Evolutionary conservation across 2,329 filamentous ascomycete genomes (phyloP).

Genomic region (Talaromyces sp.): DNA sequence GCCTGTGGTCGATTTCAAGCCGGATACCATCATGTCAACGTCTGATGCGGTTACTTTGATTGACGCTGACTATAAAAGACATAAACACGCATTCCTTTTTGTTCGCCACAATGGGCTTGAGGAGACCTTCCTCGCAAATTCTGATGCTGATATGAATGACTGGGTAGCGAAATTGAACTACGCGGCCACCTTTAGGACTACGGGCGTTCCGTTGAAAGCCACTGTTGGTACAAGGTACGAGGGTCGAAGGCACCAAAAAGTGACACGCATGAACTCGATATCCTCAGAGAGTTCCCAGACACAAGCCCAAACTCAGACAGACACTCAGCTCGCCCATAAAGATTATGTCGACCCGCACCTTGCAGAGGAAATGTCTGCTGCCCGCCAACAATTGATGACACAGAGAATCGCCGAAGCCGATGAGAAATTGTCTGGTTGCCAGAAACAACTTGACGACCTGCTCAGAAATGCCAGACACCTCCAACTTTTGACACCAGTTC

Average conservation of each 20-base stretch:
- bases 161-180: constrained; percentile 97
- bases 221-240: constrained; percentile 81
- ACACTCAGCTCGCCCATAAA: constrained; percentile 52
- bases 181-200: constrained; percentile 86
- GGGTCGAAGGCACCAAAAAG: constrained; percentile 58
- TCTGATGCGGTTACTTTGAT: constrained; percentile 85
- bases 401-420: constrained; percentile 79
- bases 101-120: constrained; percentile 81
- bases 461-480: constrained; percentile 87
- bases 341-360: constrained; percentile 66
- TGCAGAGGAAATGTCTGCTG: constrained; percentile 77
- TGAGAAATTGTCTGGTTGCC: constrained; percentile 64
- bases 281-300: constrained; percentile 57
- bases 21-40: constrained; percentile 87
- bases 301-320: constrained; percentile 63
- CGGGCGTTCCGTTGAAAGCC: constrained; percentile 83
- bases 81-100: constrained; percentile 92
- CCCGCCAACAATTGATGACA: constrained; percentile 74
- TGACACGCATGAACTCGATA: constrained; percentile 58
- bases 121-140: constrained; percentile 85
- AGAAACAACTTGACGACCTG: constrained; percentile 75
- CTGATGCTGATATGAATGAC: constrained; percentile 87
- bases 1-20: constrained; percentile 85
- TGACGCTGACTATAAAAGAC: constrained; percentile 80
- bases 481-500: constrained; percentile 80